Percentiles rank a stretch among this genome's conserved stretches.
Evolutionary conservation across 305 asterid species (phyloP).

Genomic region (Solanum aculeatissimum): DNA sequence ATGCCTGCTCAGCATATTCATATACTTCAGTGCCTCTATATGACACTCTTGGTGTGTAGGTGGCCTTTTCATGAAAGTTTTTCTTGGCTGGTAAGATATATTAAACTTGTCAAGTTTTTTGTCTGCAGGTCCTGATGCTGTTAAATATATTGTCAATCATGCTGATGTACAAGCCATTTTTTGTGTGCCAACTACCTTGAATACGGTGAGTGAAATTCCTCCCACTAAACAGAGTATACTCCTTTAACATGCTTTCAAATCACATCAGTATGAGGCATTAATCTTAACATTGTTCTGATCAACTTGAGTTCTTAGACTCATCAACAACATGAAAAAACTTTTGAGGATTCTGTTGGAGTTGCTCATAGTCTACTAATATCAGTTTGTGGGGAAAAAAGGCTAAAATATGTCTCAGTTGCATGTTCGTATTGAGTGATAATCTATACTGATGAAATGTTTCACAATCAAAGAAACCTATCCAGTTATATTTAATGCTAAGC

Average conservation of each 20-base stretch:
- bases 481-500: neutral
- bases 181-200: constrained; percentile 79
- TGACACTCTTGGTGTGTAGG: constrained; percentile 89
- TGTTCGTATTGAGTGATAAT: neutral
- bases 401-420: neutral
- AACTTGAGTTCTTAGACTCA: neutral
- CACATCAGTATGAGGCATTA: neutral
- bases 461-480: neutral
- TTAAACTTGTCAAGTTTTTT: constrained; percentile 9
- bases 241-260: neutral
- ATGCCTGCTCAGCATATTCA: constrained; percentile 92
- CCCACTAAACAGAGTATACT: neutral
- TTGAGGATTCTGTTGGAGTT: neutral
- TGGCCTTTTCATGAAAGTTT: constrained; percentile 20
- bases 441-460: neutral
- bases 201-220: constrained; percentile 45
- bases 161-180: constrained; percentile 75
- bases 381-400: neutral
- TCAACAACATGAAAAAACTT: neutral
- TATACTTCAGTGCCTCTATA: constrained; percentile 88
- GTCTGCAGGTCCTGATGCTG: constrained; percentile 94
- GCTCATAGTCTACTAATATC: neutral
- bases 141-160: constrained; percentile 70
- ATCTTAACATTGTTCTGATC: neutral
- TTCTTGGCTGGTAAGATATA: constrained; percentile 7